Evolutionary conservation across 2,329 filamentous ascomycete genomes (phyloP).

Genomic region (Ilyonectria destructans): DNA sequence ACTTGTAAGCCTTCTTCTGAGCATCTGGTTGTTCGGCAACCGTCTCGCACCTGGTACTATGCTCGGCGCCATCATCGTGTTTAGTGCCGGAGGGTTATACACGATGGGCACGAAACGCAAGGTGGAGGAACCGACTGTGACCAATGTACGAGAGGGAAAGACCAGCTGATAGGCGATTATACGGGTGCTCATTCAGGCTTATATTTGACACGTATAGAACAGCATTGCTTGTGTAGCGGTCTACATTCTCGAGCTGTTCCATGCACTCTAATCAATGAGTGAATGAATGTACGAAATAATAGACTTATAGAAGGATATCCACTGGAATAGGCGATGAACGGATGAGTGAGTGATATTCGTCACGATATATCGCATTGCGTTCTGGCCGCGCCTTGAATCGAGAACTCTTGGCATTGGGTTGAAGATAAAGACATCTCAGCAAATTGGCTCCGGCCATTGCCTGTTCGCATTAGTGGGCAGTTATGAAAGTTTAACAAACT

Average conservation of each 20-base stretch:
- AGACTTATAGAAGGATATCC: background rate
- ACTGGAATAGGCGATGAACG: background rate
- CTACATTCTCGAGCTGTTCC: background rate
- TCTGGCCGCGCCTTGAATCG: background rate
- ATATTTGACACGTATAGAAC: constrained; percentile 28
- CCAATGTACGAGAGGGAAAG: constrained; percentile 35
- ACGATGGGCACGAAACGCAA: constrained; percentile 76
- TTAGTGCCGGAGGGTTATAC: constrained; percentile 92
- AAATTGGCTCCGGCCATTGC: background rate
- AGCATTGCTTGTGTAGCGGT: constrained; percentile 21
- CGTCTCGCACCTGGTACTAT: constrained; percentile 82
- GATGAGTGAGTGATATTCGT: background rate
- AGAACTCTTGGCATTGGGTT: background rate
- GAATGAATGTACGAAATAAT: constrained; percentile 8
- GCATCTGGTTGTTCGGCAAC: constrained; percentile 96
- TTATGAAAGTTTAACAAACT: background rate
- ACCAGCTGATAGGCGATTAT: constrained; percentile 31
- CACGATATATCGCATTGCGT: background rate
- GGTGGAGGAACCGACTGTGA: constrained; percentile 30
- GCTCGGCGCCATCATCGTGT: constrained; percentile 87
- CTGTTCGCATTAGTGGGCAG: no score
- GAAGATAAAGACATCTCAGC: background rate
- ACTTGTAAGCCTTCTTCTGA: constrained; percentile 89
- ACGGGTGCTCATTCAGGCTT: constrained; percentile 8
- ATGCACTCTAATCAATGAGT: background rate